Evolutionary conservation across 2,329 filamentous ascomycete genomes (phyloP).

Genomic region (Arachnomyces sp.): DNA sequence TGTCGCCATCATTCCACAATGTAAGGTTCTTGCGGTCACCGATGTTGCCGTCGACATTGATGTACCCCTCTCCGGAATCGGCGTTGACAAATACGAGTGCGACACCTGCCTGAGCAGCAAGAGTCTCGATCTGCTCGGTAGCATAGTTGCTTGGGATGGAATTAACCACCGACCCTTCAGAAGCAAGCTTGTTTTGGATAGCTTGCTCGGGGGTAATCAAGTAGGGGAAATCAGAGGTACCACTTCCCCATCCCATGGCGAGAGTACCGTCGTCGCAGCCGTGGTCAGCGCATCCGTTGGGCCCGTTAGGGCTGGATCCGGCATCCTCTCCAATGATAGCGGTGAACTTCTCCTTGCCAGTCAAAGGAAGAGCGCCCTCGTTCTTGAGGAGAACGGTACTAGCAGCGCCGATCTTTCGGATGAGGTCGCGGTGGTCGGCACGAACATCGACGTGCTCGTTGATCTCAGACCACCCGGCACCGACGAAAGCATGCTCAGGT

Average conservation of each 20-base stretch:
- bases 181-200: conserved; percentile 57
- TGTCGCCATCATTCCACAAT: conserved; percentile 74
- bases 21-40: conserved; percentile 92
- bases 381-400: conserved; percentile 91
- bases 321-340: conserved; percentile 78
- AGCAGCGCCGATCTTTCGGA: conserved; percentile 68
- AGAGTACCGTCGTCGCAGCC: conserved; percentile 53
- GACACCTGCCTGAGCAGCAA: conserved; percentile 46
- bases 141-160: conserved; percentile 52
- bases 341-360: conserved; percentile 61
- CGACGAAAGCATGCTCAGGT: conserved; percentile 55
- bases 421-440: conserved; percentile 60
- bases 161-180: conserved; percentile 56
- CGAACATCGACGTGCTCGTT: conserved; percentile 82
- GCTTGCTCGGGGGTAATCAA: conserved; percentile 54
- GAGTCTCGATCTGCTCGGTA: conserved; percentile 39
- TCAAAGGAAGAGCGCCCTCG: conserved; percentile 63
- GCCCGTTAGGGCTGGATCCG: conserved; percentile 62
- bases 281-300: conserved; percentile 70
- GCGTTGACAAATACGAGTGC: conserved; percentile 84
- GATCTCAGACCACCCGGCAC: conserved; percentile 57
- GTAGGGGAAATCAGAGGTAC: conserved; percentile 54
- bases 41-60: conserved; percentile 69
- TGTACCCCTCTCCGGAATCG: conserved; percentile 77
- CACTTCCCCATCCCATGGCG: conserved; percentile 57